Evolutionary conservation across 2,329 filamentous ascomycete genomes (phyloP).

Genomic region (Phoma herbarum): DNA sequence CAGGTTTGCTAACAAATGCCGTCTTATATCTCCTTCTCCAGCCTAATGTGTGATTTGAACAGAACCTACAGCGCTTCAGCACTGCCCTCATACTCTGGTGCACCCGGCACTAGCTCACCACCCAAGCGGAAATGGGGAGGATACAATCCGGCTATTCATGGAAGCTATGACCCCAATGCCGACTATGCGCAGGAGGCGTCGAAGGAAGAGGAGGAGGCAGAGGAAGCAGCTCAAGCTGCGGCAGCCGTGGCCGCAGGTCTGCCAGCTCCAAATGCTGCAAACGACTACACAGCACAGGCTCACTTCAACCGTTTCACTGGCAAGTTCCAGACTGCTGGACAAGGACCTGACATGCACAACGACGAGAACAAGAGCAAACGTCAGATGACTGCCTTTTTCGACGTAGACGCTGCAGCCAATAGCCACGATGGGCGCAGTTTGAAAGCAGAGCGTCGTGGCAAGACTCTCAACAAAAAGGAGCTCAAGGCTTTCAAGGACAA

Average conservation of each 20-base stretch:
- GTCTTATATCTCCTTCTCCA: constrained; percentile 38
- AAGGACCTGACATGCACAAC: constrained; percentile 78
- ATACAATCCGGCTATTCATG: constrained; percentile 96
- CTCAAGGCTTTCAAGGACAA: constrained; percentile 93
- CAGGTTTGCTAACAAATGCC: constrained; percentile 49
- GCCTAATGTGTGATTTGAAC: constrained; percentile 42
- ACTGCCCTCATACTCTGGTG: constrained; percentile 38
- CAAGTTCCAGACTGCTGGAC: constrained; percentile 74
- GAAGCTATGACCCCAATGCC: constrained; percentile 95
- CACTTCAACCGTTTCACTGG: constrained; percentile 94
- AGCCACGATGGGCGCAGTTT: constrained; percentile 88
- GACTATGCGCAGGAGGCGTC: constrained; percentile 74
- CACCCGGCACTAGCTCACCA: constrained; percentile 45
- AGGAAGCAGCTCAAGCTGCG: constrained; percentile 36
- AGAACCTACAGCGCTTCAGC: constrained; percentile 42
- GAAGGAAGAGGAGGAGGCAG: constrained; percentile 51
- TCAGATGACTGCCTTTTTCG: constrained; percentile 95
- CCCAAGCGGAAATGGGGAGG: constrained; percentile 66
- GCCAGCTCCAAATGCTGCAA: constrained; percentile 37
- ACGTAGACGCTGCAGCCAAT: constrained; percentile 93
- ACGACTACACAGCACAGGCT: constrained; percentile 71
- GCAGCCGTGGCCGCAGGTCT: constrained; percentile 39
- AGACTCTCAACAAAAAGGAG: constrained; percentile 85
- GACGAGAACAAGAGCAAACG: constrained; percentile 87
- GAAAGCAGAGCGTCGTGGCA: constrained; percentile 86